Base-by-base conservation (phyloP, 331 rosid species). In the Telfairia occidentalis region DNA sequence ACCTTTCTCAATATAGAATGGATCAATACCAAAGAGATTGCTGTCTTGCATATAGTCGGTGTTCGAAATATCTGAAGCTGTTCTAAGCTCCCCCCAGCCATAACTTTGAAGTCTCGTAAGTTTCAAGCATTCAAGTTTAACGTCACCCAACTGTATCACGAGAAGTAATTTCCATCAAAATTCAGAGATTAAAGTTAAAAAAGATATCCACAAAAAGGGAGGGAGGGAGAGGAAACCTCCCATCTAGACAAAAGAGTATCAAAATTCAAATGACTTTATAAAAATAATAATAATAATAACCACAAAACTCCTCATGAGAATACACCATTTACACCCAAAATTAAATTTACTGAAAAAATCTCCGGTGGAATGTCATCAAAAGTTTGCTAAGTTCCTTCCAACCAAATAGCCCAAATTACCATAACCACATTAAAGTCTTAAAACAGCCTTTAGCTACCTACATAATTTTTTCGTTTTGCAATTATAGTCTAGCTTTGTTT, bases 1-100 rank as follows among this genome's bases (percentile, higher is more conserved):
- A 72, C 98, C 97, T 90, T 87, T 90, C 57, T 82, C 82, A 74
- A 94, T 87, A 83, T 82, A 91, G 82, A 94, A 94, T 34, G 96
- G 95, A 78, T 83, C 65, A 7, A 91, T 81, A 69, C 97, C 97
- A 87, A 94, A 89, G 35, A 81, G 69, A 75, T 78, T 75, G 81
- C 78, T 87, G 64, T 50, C 65, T 21, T 78, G 87, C 83, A 55
- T 78, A 37, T 73, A 80, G 61, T 76, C 87, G 76, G 40, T 54
- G 21, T 76, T 64, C 7, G 83, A 76, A 79, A 76, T 72, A 54
- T 79, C 83, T 43, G 43, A 46, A 64, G 48, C 40, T 32, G 81
- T 58, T 60, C 81, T 79, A 66, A 77, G 73, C 75, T 82, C 89
- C 28, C 87, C 90, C 96, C 97, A 92, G 58, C 96, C 86, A 77